Base-by-base conservation (phyloP, 2,329 filamentous ascomycete species). In the Fusarium kyushuense region DNA sequence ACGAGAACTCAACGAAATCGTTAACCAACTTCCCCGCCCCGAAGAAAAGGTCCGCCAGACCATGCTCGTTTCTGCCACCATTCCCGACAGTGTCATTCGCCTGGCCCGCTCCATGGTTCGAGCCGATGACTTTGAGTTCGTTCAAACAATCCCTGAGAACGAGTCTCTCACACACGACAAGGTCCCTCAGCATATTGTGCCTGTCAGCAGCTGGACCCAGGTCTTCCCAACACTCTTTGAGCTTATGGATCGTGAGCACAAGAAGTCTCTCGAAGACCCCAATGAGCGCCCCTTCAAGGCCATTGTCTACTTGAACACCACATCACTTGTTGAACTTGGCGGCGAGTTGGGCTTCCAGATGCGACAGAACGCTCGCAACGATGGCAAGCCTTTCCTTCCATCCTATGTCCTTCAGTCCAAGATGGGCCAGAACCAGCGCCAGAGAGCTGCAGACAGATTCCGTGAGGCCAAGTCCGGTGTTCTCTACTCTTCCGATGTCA, bases 1-100 rank as follows among this genome's bases (percentile, higher is more conserved):
- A 58, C 82, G 83, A 35, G 90, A 89, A 57, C 85, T 95, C 51
- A 79, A 84, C 49, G 78, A 86, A 2, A 92, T 95, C 56, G 80
- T 88, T 57, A 61, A 76, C 0, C 75, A 80, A 42, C 84, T 97
- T 12, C 95, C 95, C 5, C 80, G 85, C 46, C 85, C 86, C 9
- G 72, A 77, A 0, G 79, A 89, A 53, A 87, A 90, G 63, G 85
- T 91, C 54, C 89, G 95, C 49, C 96, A 99, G 79, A 97, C 94
- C 9, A 88, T 99, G 74, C 90, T 99, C 79, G 97, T 97, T 79
- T 98, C 95, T 16, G 96, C 96, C 43, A 99, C 96, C 13, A 92
- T 99, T 32, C 93, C 95, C 45, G 86, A 86, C 61, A 88, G 94
- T 66, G 95, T 99, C 43, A 89, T 97, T 70, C 81, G 86, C 42